Base-by-base conservation (phyloP, 441 rosid genomes). In the Capsella rubella region DNA sequence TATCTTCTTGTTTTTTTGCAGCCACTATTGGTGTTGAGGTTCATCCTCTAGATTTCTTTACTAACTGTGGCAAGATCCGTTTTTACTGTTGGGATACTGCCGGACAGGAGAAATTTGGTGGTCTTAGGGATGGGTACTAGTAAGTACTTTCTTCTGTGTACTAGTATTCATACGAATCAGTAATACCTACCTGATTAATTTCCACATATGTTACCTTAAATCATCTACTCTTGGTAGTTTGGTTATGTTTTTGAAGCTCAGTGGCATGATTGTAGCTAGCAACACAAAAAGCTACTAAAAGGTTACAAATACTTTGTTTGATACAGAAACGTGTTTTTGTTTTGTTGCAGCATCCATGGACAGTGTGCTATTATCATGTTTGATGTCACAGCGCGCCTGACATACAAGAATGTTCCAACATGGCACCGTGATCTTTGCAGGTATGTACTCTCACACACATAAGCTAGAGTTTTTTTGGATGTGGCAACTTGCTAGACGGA, bases 351-450 rank as follows among this genome's bases (percentile, higher is more conserved):
- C 78, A 94, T 94, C 76, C 98, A 91, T 76, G 95, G 96, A 18
- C 92, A 94, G 29, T 94, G 97, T 84, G 98, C 96, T 11, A 86
- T 92, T 52, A 88, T 91, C 60, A 93, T 93, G 96, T 88, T 93
- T 71, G 95, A 90, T 78, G 98, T 93, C 62, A 89, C 98, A 28
- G 96, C 94, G 0, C 88, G 95, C 43, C 69, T 87, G 81, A 89
- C 97, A 2, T 87, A 89, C 83, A 87, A 91, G 87, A 93, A 89
- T 71, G 94, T 91, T 29, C 89, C 97, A 8, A 90, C 97, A 37
- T 94, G 98, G 98, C 97, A 94, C 63, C 87, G 97, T 52, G 98
- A 94, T 81, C 97, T 94, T 29, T 91, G 95, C 79, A 67, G 78
- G 78, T 74, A 28, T 42, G 49, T 37, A 35, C 16, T 16, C 5